Conservation (phyloP, 345 rosid species). For the Syzygium jambos region DNA sequence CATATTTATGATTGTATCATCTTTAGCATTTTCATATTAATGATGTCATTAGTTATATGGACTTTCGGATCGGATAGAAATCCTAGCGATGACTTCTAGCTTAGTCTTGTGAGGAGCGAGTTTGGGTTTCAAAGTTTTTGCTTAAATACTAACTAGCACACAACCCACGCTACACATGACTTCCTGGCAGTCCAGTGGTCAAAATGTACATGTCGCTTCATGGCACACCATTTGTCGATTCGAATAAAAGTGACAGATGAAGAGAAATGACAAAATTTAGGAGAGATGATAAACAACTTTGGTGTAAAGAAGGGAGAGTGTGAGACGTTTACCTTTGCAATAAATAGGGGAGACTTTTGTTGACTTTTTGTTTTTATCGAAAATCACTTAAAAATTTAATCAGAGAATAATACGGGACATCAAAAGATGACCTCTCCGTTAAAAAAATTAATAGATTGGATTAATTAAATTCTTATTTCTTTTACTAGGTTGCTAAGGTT, state of each 20-base stretch:
- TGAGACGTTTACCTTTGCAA: background rate
- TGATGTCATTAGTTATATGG: too few species aligned
- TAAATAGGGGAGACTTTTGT: too few species aligned
- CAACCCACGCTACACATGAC: fast-evolving
- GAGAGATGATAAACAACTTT: background rate
- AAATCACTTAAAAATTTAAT: background rate
- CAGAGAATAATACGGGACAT: background rate
- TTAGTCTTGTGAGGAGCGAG: fast-evolving
- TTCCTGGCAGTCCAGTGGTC: too few species aligned
- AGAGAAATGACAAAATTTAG: background rate
- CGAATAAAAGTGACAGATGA: background rate
- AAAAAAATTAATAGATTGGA: background rate
- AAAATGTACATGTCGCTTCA: too few species aligned
- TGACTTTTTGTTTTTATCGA: background rate
- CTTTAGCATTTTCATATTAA: too few species aligned
- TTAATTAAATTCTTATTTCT: background rate
- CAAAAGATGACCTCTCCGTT: background rate
- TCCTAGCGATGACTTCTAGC: background rate
- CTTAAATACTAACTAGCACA: too few species aligned
- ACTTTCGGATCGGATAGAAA: too few species aligned
- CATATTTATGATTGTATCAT: too few species aligned
- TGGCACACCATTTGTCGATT: background rate
- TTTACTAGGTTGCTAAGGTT: background rate
- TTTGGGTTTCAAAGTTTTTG: too few species aligned
- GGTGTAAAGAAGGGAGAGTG: background rate